A percentile compares a stretch with the other conserved stretches of the same genome.
Conservation (phyloP, 164 flowering plant genomes). For the Tinospora cordifolia region DNA sequence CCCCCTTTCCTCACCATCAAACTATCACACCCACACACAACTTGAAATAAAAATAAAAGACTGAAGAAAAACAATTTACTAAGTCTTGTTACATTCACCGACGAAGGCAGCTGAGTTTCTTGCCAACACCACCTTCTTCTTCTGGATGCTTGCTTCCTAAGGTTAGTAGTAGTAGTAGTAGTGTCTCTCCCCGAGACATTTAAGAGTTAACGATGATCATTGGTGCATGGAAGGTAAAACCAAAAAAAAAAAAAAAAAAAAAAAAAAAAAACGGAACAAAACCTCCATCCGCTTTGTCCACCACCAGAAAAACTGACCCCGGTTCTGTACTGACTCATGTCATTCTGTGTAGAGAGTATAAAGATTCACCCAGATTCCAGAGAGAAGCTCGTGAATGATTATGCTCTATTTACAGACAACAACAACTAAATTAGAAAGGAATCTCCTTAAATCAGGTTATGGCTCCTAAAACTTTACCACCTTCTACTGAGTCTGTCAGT, state of each 20-base stretch:
- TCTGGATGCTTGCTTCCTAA: constrained; percentile 11
- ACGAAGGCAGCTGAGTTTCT: constrained; percentile 16
- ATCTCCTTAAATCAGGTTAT: constrained; percentile 17
- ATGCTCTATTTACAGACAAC: constrained; percentile 54
- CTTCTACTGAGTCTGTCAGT: constrained; percentile 36
- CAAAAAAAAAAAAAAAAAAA: too few relatives aligned
- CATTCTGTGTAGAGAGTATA: constrained; percentile 37
- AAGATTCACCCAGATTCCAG: constrained; percentile 35
- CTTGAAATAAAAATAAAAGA: constrained; percentile 6
- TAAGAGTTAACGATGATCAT: constrained; percentile 32
- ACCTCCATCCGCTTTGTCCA: constrained; percentile 46
- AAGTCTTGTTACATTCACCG: constrained; percentile 11
- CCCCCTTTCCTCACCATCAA: constrained; percentile 6
- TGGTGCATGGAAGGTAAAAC: constrained; percentile 35
- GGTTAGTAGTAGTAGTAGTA: constrained; percentile 28
- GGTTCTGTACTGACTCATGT: constrained; percentile 33
- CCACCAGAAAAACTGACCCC: constrained; percentile 39
- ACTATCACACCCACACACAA: constrained; percentile 8
- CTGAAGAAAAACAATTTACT: background rate
- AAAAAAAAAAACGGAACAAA: too few relatives aligned
- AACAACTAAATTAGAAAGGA: constrained; percentile 21
- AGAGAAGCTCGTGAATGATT: constrained; percentile 40
- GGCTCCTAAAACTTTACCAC: constrained; percentile 18
- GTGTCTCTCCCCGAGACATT: constrained; percentile 22
- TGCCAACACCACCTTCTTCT: constrained; percentile 11